A percentile compares a stretch with the other conserved stretches of the same genome.
phyloP scores from a whole-genome alignment of 768 basidiomycete genomes.

The Leccinum subgranulosum region DNA sequence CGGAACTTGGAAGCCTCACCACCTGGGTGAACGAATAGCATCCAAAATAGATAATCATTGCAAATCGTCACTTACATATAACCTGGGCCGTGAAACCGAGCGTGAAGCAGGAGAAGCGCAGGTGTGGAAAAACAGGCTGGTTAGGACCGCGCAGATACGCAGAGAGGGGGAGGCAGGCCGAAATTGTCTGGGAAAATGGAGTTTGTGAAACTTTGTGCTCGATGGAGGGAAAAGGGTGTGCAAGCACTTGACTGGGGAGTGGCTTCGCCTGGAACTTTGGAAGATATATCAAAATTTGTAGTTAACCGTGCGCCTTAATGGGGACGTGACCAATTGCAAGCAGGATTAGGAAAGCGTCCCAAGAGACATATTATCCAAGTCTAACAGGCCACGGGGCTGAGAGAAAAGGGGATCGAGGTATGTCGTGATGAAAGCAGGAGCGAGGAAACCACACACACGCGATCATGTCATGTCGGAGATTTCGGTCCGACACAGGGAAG shows the following conservation, averaged over 20 bases:
- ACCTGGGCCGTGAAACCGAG: not conserved
- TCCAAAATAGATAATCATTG: not conserved
- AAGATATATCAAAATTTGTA: not conserved
- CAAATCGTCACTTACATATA: not conserved
- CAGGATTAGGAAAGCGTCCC: not conserved
- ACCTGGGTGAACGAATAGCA: not conserved
- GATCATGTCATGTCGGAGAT: not conserved
- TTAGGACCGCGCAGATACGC: not conserved
- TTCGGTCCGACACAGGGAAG: not conserved
- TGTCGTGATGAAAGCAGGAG: not conserved
- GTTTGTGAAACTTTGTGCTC: not conserved
- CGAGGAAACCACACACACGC: not conserved
- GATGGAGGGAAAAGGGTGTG: not conserved
- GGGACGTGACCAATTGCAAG: not conserved
- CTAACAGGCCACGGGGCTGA: not conserved
- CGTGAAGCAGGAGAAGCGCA: not conserved
- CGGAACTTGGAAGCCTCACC: not conserved
- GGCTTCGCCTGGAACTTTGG: not conserved
- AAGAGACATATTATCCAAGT: not conserved
- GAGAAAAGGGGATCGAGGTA: not conserved
- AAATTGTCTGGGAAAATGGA: not conserved
- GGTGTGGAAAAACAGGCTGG: not conserved
- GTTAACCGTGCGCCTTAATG: not conserved
- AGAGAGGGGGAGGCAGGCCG: not conserved
- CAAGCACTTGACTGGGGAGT: not conserved